Evolutionary conservation across 306 rosid species (phyloP).

Genomic region (Castanea crenata): DNA sequence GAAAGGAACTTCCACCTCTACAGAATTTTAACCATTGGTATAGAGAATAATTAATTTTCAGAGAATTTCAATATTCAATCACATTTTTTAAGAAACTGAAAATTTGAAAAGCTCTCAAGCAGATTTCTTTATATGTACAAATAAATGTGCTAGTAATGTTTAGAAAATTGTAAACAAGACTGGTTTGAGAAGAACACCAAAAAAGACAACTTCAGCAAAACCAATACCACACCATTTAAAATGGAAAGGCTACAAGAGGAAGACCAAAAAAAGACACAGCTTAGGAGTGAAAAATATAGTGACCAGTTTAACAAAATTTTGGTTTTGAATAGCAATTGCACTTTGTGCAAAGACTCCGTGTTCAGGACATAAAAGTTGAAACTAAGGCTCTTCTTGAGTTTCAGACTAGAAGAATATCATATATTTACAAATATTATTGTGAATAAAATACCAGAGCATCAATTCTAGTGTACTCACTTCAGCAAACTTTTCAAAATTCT

Average conservation of each 20-base stretch:
- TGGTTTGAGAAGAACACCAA: not conserved
- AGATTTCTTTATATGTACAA: not conserved
- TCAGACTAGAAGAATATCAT: too few relatives aligned
- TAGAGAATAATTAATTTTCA: not conserved
- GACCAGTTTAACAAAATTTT: not conserved
- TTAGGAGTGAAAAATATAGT: not conserved
- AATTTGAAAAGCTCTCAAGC: not conserved
- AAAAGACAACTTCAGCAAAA: not conserved
- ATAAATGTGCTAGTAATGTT: not conserved
- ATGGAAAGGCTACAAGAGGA: not conserved
- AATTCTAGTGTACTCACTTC: slow-evolving; percentile 61
- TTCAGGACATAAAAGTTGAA: not conserved
- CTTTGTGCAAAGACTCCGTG: not conserved
- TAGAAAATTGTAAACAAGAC: not conserved
- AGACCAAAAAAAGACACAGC: not conserved
- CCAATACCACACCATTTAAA: not conserved
- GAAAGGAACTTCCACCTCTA: not conserved
- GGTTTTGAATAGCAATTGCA: not conserved
- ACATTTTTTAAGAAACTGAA: not conserved
- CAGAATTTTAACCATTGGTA: not conserved
- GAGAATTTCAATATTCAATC: not conserved
- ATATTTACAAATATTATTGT: not conserved
- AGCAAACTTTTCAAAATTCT: slow-evolving; percentile 95
- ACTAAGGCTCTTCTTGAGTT: too few relatives aligned
- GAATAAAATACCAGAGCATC: not conserved